phyloP scores from a whole-genome alignment of 192 early-diverging fungal genomes.

The Anaeromyces robustus region DNA sequence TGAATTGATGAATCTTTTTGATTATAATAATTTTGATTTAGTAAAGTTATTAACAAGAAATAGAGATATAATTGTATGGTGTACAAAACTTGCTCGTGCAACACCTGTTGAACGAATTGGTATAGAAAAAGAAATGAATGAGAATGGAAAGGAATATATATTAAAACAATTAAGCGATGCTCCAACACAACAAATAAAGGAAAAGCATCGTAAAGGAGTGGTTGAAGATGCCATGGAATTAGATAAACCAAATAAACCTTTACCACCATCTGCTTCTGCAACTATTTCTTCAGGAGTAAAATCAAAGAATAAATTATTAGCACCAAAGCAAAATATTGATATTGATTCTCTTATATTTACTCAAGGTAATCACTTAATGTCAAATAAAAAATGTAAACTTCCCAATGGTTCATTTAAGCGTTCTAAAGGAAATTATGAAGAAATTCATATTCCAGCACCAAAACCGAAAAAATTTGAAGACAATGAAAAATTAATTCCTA shows the following conservation, averaged over 20 bases:
- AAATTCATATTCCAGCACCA: conserved; percentile 86
- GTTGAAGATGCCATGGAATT: conserved; percentile 54
- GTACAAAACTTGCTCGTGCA: conserved; percentile 69
- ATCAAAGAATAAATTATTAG: conserved; percentile 9
- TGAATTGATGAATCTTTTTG: conserved; percentile 86
- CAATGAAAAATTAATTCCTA: conserved; percentile 47
- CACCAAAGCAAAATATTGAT: conserved; percentile 54
- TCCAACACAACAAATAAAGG: conserved; percentile 29
- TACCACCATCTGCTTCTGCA: conserved; percentile 25
- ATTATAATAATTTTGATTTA: conserved; percentile 90
- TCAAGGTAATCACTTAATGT: conserved; percentile 93
- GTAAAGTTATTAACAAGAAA: conserved; percentile 80
- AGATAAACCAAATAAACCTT: conserved; percentile 28
- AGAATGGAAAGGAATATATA: conserved; percentile 50
- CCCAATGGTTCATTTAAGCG: conserved; percentile 87
- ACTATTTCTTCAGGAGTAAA: conserved; percentile 8
- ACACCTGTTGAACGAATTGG: conserved; percentile 26
- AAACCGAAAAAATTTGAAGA: conserved; percentile 42
- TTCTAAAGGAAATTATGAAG: conserved; percentile 79
- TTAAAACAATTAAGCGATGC: conserved; percentile 44
- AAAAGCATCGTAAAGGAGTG: conserved; percentile 38
- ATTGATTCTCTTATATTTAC: conserved; percentile 70
- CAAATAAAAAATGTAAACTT: conserved; percentile 84
- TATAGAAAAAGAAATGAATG: conserved; percentile 54
- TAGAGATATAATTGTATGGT: conserved; percentile 79